A percentile compares a stretch with the other conserved stretches of the same genome.
Conservation (phyloP, 2,329 filamentous ascomycete species). For the Pestalotiopsis sp. region DNA sequence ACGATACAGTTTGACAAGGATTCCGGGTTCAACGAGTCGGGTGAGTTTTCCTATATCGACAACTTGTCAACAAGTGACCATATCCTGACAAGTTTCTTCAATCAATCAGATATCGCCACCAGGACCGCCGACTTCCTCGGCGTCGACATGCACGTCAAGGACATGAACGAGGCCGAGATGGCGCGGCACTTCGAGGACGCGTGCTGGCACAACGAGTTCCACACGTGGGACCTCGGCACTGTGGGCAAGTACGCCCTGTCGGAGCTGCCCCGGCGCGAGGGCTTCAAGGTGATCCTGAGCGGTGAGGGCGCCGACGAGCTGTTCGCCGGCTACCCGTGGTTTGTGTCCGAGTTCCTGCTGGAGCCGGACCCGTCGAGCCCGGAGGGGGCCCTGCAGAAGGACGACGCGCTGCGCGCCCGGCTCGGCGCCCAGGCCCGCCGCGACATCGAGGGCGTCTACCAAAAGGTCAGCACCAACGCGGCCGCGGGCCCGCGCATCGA, state of each 20-base stretch:
- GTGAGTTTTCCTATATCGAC: constrained; percentile 10
- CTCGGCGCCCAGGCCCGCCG: constrained; percentile 1
- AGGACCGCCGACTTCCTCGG: constrained; percentile 46
- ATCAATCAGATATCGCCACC: constrained; percentile 21
- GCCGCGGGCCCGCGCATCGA: neutral
- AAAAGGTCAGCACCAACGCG: neutral
- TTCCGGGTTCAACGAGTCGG: constrained; percentile 51
- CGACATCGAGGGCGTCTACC: neutral
- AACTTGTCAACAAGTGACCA: no score
- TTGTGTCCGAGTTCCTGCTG: constrained; percentile 17
- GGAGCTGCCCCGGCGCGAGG: constrained; percentile 40
- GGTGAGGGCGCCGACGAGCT: constrained; percentile 22
- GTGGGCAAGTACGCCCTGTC: constrained; percentile 49
- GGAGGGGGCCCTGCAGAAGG: constrained; percentile 10
- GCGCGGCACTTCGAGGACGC: constrained; percentile 49
- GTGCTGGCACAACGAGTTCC: constrained; percentile 39
- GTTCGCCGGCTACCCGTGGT: constrained; percentile 21
- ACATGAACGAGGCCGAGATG: constrained; percentile 34
- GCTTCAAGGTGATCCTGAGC: constrained; percentile 35
- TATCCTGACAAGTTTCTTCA: no score
- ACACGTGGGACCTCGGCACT: constrained; percentile 45
- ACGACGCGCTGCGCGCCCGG: constrained; percentile 10
- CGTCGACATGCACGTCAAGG: constrained; percentile 41
- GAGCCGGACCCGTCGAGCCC: constrained; percentile 17
- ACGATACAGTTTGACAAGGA: constrained; percentile 54